A percentile compares a stretch with the other conserved stretches of the same genome.
Evolutionary conservation across 1,284 basidiomycete species (phyloP).

Genomic region (Pholiota adiposa): DNA sequence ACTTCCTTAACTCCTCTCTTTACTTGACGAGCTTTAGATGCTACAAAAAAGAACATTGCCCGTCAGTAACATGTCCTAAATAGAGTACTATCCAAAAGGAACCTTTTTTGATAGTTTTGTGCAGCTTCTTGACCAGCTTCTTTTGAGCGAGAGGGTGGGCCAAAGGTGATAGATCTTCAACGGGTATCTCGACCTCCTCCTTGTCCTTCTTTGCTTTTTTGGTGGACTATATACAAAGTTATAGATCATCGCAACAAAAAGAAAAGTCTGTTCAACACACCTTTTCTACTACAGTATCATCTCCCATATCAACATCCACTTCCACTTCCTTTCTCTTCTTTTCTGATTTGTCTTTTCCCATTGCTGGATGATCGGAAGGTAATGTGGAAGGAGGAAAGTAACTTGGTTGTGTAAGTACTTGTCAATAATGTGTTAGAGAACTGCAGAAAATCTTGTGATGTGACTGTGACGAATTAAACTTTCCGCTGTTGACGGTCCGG

Average conservation of each 20-base stretch:
- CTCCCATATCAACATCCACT: constrained; percentile 58
- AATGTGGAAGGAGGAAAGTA: no score
- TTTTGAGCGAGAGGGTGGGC: constrained; percentile 90
- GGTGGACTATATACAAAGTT: constrained; percentile 41
- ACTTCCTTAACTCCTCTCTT: constrained; percentile 97
- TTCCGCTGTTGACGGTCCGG: constrained; percentile 3
- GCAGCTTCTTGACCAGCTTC: constrained; percentile 90
- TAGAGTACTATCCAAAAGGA: constrained; percentile 18
- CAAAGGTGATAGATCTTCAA: constrained; percentile 87
- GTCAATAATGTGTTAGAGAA: background rate
- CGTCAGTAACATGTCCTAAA: background rate
- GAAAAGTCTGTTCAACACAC: constrained; percentile 33
- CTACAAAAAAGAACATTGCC: constrained; percentile 43
- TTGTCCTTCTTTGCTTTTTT: constrained; percentile 65
- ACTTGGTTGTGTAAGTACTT: no score
- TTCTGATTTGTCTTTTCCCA: constrained; percentile 75
- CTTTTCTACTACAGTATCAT: constrained; percentile 43
- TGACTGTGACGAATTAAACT: constrained; percentile 22
- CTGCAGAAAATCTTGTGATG: constrained; percentile 28
- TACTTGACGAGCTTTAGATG: constrained; percentile 90
- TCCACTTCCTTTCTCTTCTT: constrained; percentile 56
- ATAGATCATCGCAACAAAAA: constrained; percentile 4
- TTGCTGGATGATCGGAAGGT: constrained; percentile 22
- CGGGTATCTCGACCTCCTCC: constrained; percentile 69
- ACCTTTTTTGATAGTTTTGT: constrained; percentile 95